A percentile compares a stretch with the other conserved stretches of the same genome.
phyloP scores from a whole-genome alignment of 768 basidiomycete genomes.

The Leucocoprinus birnbaumii region DNA sequence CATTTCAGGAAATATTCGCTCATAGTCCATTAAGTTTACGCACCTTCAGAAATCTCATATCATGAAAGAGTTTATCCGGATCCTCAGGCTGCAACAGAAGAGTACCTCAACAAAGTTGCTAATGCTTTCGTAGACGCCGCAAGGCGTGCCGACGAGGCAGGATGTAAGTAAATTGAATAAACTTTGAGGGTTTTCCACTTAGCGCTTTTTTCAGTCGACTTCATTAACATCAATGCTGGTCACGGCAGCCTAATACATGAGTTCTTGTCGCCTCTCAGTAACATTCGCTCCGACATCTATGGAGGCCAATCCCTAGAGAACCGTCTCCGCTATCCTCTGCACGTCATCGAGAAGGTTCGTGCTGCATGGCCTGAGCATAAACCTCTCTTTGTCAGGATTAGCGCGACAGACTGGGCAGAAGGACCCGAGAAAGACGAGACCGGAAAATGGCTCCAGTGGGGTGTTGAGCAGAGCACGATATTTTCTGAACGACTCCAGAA shows the following conservation, averaged over 20 bases:
- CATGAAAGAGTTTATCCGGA: slow-evolving; percentile 38
- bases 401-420: slow-evolving; percentile 65
- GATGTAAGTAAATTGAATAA: slow-evolving; percentile 44
- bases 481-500: slow-evolving; percentile 53
- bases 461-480: slow-evolving; percentile 70
- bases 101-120: slow-evolving; percentile 53
- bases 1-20: not conserved
- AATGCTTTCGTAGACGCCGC: slow-evolving; percentile 57
- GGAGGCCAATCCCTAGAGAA: slow-evolving; percentile 7
- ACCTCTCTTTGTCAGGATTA: slow-evolving; percentile 37
- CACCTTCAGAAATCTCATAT: slow-evolving; percentile 58
- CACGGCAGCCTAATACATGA: slow-evolving; percentile 67
- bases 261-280: slow-evolving; percentile 38
- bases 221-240: slow-evolving; percentile 70
- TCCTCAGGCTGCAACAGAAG: slow-evolving; percentile 57
- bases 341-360: not conserved
- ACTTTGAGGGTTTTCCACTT: not conserved
- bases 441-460: slow-evolving; percentile 69
- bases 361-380: slow-evolving; percentile 6
- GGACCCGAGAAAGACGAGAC: slow-evolving; percentile 52
- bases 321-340: not conserved
- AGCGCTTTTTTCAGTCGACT: slow-evolving; percentile 46
- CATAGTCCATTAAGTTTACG: slow-evolving; percentile 47
- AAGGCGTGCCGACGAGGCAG: slow-evolving; percentile 52
- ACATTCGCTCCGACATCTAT: slow-evolving; percentile 2